A percentile compares a stretch with the other conserved stretches of the same genome.
These are phyloP conservation scores for Jackrogersella multiformis DNA, from an alignment of 495 filamentous ascomycete species.

Conservation along the genomic window DNA sequence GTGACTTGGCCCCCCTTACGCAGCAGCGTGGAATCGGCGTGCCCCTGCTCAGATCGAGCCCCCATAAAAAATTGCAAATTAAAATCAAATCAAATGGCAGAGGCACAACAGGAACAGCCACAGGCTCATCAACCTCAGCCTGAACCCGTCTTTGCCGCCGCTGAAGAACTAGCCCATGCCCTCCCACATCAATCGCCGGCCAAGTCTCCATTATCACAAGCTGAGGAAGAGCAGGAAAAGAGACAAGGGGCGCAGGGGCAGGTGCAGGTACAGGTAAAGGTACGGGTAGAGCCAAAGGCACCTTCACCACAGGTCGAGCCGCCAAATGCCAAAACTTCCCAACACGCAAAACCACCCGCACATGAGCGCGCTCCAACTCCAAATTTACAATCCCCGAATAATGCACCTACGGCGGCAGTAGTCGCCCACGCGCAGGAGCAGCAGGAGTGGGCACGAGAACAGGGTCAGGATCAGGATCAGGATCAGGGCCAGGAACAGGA, in stretches of 20 bases:
- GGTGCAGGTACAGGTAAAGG: conserved; percentile 40
- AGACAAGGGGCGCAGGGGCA: conserved; percentile 40
- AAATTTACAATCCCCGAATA: conserved; percentile 27
- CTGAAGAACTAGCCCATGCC: conserved; percentile 49
- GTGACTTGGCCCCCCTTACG: conserved; percentile 49
- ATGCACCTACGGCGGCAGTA: conserved; percentile 31
- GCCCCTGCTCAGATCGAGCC: conserved; percentile 49
- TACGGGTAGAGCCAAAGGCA: conserved; percentile 32
- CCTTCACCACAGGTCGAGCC: conserved; percentile 11
- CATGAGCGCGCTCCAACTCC: conserved; percentile 32
- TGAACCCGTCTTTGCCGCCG: conserved; percentile 49
- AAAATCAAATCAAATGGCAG: conserved; percentile 53
- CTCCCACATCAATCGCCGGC: conserved; percentile 44
- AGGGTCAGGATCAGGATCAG: conserved; percentile 35
- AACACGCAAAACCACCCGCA: conserved; percentile 23
- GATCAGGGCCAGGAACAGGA: conserved; percentile 31
- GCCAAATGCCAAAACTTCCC: conserved; percentile 21
- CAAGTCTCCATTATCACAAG: conserved; percentile 39
- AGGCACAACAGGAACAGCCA: conserved; percentile 49
- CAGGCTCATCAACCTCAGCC: conserved; percentile 52
- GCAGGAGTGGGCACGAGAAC: conserved; percentile 43
- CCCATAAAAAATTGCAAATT: conserved; percentile 50
- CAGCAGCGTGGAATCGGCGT: conserved; percentile 47
- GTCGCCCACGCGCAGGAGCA: conserved; percentile 42
- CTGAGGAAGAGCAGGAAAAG: conserved; percentile 42